Conservation (phyloP, 2,329 filamentous ascomycete genomes). For the Sporothrix inflata region DNA sequence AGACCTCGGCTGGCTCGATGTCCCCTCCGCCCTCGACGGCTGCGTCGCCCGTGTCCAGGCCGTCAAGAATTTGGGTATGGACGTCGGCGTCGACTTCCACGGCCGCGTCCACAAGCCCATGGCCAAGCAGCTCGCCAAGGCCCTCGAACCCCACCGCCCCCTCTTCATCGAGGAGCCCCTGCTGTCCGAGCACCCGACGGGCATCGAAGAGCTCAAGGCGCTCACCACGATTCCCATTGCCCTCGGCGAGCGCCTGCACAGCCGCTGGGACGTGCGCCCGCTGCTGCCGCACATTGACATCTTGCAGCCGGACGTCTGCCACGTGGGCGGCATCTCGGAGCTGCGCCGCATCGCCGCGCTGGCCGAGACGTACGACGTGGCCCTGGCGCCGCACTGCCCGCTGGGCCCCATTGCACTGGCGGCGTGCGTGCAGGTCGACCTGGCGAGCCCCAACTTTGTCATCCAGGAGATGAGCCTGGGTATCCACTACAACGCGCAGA, state of each 20-base stretch:
- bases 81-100: constrained; percentile 71
- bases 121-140: constrained; percentile 68
- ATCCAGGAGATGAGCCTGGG: constrained; percentile 72
- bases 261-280: constrained; percentile 66
- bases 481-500: constrained; percentile 68
- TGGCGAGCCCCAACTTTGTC: constrained; percentile 59
- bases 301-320: constrained; percentile 66
- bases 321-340: constrained; percentile 68
- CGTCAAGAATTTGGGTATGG: constrained; percentile 66
- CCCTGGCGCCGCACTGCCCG: constrained; percentile 67
- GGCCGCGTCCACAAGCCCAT: constrained; percentile 70
- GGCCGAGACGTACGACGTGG: constrained; percentile 68
- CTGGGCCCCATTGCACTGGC: constrained; percentile 69
- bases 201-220: constrained; percentile 59
- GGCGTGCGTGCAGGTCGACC: constrained; percentile 64
- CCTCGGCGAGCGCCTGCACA: constrained; percentile 66
- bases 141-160: constrained; percentile 63
- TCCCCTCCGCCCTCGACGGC: constrained; percentile 58
- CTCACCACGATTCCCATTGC: constrained; percentile 64
- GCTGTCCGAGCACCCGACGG: constrained; percentile 63
- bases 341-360: constrained; percentile 64
- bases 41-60: constrained; percentile 64
- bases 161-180: constrained; percentile 71
- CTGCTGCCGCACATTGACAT: constrained; percentile 69
- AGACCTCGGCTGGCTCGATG: constrained; percentile 69